Evolutionary conservation across 331 rosid genomes (phyloP).

Genomic region (Quercus lobata): DNA sequence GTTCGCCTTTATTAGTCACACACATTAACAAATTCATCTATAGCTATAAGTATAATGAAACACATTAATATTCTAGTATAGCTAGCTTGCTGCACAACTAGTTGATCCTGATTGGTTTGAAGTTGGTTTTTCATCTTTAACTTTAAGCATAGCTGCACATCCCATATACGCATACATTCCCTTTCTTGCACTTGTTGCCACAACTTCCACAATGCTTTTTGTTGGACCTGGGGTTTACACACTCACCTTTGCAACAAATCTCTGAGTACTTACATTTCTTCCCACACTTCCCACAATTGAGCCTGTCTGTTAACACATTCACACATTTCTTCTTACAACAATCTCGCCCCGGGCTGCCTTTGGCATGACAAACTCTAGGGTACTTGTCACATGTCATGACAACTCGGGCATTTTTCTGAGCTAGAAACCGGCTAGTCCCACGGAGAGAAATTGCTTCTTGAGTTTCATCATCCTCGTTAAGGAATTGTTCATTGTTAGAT

Average conservation of each 20-base stretch:
- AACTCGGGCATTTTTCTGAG: background rate
- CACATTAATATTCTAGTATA: background rate
- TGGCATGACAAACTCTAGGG: slow-evolving; percentile 37
- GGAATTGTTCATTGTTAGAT: background rate
- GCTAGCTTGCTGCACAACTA: background rate
- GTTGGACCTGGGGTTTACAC: slow-evolving; percentile 41
- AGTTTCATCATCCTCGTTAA: background rate
- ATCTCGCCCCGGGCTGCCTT: slow-evolving; percentile 43
- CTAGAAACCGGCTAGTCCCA: slow-evolving; percentile 31
- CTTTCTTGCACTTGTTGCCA: slow-evolving; percentile 48
- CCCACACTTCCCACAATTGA: slow-evolving; percentile 66
- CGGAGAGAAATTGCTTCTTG: slow-evolving; percentile 7
- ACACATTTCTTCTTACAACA: slow-evolving; percentile 66
- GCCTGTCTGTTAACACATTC: slow-evolving; percentile 39
- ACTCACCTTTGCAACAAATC: slow-evolving; percentile 57
- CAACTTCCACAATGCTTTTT: slow-evolving; percentile 57
- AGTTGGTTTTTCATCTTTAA: background rate
- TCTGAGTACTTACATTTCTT: slow-evolving; percentile 55
- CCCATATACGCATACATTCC: slow-evolving; percentile 42
- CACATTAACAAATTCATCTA: background rate
- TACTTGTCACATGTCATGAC: slow-evolving; percentile 41
- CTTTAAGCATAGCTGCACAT: slow-evolving; percentile 56
- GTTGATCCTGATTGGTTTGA: background rate
- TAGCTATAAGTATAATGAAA: background rate
- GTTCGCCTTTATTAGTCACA: slow-evolving; percentile 5